phyloP scores from a whole-genome alignment of 2,329 filamentous ascomycete species.

The Apiospora aurea region DNA sequence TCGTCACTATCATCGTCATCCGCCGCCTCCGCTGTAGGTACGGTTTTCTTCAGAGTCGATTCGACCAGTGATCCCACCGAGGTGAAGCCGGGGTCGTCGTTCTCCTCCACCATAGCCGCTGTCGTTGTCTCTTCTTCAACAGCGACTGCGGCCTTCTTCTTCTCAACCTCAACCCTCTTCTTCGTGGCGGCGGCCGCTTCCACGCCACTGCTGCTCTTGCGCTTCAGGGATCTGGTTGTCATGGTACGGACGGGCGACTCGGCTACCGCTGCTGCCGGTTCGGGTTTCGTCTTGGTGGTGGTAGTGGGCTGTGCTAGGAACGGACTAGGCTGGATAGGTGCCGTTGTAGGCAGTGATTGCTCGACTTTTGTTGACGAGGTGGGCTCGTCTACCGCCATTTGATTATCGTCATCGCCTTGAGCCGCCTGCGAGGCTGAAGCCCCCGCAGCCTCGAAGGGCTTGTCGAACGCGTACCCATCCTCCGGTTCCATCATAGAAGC shows the following conservation, averaged over 20 bases:
- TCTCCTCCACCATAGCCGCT: neutral
- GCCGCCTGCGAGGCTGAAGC: constrained; percentile 24
- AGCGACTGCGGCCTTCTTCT: constrained; percentile 32
- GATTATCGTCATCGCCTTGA: neutral
- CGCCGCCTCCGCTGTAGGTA: constrained; percentile 34
- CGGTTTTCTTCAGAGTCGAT: constrained; percentile 14
- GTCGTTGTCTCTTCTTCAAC: constrained; percentile 15
- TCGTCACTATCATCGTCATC: constrained; percentile 56
- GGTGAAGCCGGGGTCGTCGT: constrained; percentile 28
- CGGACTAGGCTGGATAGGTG: constrained; percentile 31
- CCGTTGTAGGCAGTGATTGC: constrained; percentile 24
- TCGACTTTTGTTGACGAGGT: constrained; percentile 24
- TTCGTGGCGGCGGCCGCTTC: constrained; percentile 36
- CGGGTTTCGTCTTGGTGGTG: constrained; percentile 31
- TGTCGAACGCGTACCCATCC: constrained; percentile 36
- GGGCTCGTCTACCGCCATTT: constrained; percentile 25
- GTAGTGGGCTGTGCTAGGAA: constrained; percentile 34
- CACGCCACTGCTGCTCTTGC: constrained; percentile 51
- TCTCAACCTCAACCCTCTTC: constrained; percentile 50
- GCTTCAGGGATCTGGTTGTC: constrained; percentile 44
- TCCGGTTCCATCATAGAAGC: constrained; percentile 35
- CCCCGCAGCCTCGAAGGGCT: constrained; percentile 31
- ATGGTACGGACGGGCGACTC: constrained; percentile 25
- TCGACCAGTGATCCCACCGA: constrained; percentile 27
- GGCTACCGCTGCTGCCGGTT: constrained; percentile 35